phyloP scores from a whole-genome alignment of 148 eudicot genomes.

The Camellia sinensis region DNA sequence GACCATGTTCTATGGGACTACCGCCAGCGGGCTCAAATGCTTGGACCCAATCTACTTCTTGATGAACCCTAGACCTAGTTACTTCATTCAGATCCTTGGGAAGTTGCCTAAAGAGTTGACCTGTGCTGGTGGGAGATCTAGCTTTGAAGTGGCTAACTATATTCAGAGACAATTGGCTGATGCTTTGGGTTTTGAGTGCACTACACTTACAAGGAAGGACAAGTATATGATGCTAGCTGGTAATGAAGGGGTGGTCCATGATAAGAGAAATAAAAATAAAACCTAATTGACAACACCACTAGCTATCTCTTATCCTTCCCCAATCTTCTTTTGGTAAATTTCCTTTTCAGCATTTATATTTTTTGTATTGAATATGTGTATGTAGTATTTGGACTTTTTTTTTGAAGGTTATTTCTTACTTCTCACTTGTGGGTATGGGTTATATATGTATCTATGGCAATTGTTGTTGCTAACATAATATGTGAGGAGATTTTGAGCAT shows the following conservation, averaged over 20 bases:
- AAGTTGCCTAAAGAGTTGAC: conserved; percentile 36
- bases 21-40: conserved; percentile 80
- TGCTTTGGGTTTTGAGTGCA: conserved; percentile 80
- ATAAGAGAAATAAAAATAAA: conserved; percentile 11
- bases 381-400: background rate
- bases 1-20: conserved; percentile 86
- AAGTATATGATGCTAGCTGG: conserved; percentile 90
- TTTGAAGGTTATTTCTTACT: background rate
- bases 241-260: conserved; percentile 55
- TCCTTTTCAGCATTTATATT: conserved; percentile 3
- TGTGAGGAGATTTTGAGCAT: conserved; percentile 1
- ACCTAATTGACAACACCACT: background rate
- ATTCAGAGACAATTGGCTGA: conserved; percentile 62
- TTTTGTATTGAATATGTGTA: background rate
- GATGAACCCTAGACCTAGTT: conserved; percentile 81
- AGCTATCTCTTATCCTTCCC: background rate
- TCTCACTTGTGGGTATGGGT: background rate
- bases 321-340: background rate
- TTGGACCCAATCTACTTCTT: conserved; percentile 83
- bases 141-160: conserved; percentile 74
- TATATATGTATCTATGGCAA: background rate
- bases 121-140: conserved; percentile 43
- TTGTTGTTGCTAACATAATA: background rate
- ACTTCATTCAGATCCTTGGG: conserved; percentile 47
- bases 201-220: conserved; percentile 63